Evolutionary conservation across 1,284 basidiomycete genomes (phyloP), one percentile per base, ranked within the genome.

Genomic region (Wolfiporia cocos): DNA sequence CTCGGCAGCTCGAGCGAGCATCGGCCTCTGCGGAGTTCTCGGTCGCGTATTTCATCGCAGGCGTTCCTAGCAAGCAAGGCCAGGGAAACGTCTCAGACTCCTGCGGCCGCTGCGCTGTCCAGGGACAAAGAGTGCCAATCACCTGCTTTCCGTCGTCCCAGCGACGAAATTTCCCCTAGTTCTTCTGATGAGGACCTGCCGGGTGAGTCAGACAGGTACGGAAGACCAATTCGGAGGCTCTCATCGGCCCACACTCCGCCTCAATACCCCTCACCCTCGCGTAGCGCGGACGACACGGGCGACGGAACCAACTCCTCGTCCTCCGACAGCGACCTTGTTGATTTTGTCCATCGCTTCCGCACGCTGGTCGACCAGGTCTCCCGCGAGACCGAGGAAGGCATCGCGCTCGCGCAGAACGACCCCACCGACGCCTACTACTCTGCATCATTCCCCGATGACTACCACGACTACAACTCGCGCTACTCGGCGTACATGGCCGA

Each of bases 291-390:
- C 15, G 28, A 30, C 12, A 28, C 39, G 12, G 23, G 31, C 43
- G 36, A 39, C 26, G 24, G 17, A 4, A 26, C 37, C 28, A 34
- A 34, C 18, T 17, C 20, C 18, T n/a, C 48, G 7, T 39, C 50
- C 2, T 45, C 54, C n/a, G 61, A 70, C 37, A 48, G 54, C 12
- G 69, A 73, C 19, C 52, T 71, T 14, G 58, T 64, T 37, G 56
- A 54, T 26, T 76, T 77, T 52, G 64, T 66, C 2, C 69, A 73
- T 42, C 68, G 67, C 17, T 78, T 79, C 59, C 69, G 67, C 11
- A 54, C 65, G 2, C 59, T 78, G 30, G 65, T 80, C 20, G 61
- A 63, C 22, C 70, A 75, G 46, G 68, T 78, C 35, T 58, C 65
- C 21, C 68, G 64, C 21, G 77, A 81, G 50, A 68, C 73, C 0